phyloP scores from a whole-genome alignment of 371 early-diverging fungal species.

The Amoeboaphelidium protococcarum region DNA sequence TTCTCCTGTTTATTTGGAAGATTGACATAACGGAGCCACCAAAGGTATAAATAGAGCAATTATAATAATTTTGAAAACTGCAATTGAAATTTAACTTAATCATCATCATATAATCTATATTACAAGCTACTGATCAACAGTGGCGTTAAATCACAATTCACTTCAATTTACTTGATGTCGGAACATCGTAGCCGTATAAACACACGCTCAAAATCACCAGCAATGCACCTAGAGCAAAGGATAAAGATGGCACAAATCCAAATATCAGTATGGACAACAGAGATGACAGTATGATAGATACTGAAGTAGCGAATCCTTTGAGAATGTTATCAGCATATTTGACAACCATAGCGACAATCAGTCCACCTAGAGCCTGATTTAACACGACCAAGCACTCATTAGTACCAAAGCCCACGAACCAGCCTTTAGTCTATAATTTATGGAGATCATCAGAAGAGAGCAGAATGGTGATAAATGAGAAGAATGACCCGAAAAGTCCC shows the following conservation, averaged over 20 bases:
- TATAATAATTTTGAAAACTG: too few relatives aligned
- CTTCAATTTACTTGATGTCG: too few relatives aligned
- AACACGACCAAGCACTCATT: constrained; percentile 48
- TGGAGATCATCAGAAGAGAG: constrained; percentile 7
- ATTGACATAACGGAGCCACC: too few relatives aligned
- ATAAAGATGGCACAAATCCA: constrained; percentile 36
- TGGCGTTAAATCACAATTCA: too few relatives aligned
- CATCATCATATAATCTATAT: too few relatives aligned
- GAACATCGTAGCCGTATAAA: constrained; percentile 23
- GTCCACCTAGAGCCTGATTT: constrained; percentile 68
- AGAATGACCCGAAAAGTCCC: background rate
- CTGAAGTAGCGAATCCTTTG: constrained; percentile 69
- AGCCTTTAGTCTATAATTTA: constrained; percentile 18
- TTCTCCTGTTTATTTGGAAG: too few relatives aligned
- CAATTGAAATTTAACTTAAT: too few relatives aligned
- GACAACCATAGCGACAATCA: constrained; percentile 79
- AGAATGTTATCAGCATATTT: constrained; percentile 84
- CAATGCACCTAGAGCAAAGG: constrained; percentile 43
- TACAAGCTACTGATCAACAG: too few relatives aligned
- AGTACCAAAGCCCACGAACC: constrained; percentile 56
- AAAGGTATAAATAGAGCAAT: too few relatives aligned
- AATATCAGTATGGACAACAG: constrained; percentile 40
- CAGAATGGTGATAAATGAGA: background rate
- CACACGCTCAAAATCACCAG: constrained; percentile 51
- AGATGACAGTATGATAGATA: constrained; percentile 65